Percentiles rank a stretch among this genome's conserved stretches.
Conservation (phyloP, 139 green algal species). For the Haematococcus sp. region DNA sequence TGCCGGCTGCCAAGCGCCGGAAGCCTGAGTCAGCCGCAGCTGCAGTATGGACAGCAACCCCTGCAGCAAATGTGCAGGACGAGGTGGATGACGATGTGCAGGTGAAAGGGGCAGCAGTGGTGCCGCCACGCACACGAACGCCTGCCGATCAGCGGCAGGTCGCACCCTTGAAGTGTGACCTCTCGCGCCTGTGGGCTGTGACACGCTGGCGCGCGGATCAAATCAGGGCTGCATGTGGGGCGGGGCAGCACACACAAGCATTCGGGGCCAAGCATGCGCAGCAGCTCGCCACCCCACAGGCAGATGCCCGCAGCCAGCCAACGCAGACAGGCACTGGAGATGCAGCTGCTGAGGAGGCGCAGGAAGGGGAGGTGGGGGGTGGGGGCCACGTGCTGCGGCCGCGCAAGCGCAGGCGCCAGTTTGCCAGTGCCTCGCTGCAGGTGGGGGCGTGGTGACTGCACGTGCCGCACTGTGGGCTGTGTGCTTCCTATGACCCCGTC, state of each 20-base stretch:
- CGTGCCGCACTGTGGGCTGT: too few relatives aligned
- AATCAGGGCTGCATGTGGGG: background rate
- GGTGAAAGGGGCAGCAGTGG: background rate
- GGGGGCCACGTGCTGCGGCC: background rate
- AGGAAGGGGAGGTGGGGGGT: background rate
- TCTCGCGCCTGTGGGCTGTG: background rate
- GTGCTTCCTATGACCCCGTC: too few relatives aligned
- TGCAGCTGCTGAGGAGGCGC: background rate
- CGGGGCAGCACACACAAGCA: too few relatives aligned
- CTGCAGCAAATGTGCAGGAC: background rate
- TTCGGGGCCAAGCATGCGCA: too few relatives aligned
- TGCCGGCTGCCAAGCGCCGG: too few relatives aligned
- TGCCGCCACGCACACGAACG: too few relatives aligned
- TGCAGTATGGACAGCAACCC: background rate
- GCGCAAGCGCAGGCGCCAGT: background rate
- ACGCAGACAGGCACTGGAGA: background rate
- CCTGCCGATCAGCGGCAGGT: background rate
- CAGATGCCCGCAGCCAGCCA: background rate
- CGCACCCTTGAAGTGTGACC: background rate
- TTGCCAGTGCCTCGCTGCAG: constrained; percentile 3
- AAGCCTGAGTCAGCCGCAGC: background rate
- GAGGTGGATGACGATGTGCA: background rate
- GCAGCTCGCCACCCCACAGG: background rate
- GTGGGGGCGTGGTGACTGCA: background rate
- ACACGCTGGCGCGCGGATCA: background rate